Conservation (phyloP, 2,329 filamentous ascomycete species). For the Rhynchosporium secalis region DNA sequence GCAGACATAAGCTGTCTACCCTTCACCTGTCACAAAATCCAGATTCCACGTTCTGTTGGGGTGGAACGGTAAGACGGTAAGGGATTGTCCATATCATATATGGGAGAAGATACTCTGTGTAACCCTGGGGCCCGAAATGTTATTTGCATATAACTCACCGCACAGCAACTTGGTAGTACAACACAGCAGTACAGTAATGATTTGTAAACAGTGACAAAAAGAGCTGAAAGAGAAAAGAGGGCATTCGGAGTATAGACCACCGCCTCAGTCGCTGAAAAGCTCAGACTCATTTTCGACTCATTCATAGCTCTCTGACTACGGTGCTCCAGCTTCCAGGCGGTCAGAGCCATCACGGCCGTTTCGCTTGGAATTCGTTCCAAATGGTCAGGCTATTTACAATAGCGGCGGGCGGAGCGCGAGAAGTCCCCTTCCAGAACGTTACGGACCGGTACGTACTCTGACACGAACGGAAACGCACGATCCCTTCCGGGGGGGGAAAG, state of each 20-base stretch:
- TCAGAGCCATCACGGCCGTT: slow-evolving; percentile 3
- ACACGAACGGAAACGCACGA: slow-evolving; percentile 8
- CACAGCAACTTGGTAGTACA: background rate
- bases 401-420: slow-evolving; percentile 3
- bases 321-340: background rate
- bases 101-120: background rate
- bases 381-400: slow-evolving; percentile 2
- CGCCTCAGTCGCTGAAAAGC: background rate
- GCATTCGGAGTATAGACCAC: slow-evolving; percentile 3
- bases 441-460: background rate
- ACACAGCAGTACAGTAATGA: slow-evolving; percentile 1
- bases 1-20: background rate
- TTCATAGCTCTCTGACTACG: background rate
- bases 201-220: slow-evolving; percentile 7
- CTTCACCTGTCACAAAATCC: slow-evolving; percentile 8
- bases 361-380: background rate
- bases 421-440: slow-evolving; percentile 7
- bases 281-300: background rate
- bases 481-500: background rate
- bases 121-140: background rate
- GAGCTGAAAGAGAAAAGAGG: background rate
- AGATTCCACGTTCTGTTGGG: slow-evolving; percentile 1
- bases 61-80: background rate
- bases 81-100: background rate
- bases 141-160: background rate